These are phyloP conservation scores for Psilocybe cubensis DNA, from an alignment of 768 basidiomycete genomes.

Conservation along the genomic window DNA sequence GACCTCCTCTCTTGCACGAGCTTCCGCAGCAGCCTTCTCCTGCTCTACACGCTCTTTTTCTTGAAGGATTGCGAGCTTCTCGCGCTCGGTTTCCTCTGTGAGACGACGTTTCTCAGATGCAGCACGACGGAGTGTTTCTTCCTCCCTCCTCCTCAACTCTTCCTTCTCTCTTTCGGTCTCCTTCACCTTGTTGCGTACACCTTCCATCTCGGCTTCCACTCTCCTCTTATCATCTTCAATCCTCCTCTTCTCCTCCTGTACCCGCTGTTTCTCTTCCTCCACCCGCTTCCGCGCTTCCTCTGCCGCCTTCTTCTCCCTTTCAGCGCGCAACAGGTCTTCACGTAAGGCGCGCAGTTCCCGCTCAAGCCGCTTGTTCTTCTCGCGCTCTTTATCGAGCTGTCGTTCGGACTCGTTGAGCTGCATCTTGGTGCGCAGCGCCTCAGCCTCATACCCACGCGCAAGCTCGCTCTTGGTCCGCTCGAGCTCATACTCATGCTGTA, in stretches of 20 bases:
- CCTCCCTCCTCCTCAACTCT: slow-evolving; percentile 9
- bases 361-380: slow-evolving; percentile 22
- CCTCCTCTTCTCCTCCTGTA: slow-evolving; percentile 7
- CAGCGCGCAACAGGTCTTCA: slow-evolving; percentile 6
- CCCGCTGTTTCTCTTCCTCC: slow-evolving; percentile 9
- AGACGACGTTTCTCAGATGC: slow-evolving; percentile 11
- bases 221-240: slow-evolving; percentile 13
- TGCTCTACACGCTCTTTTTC: slow-evolving; percentile 18
- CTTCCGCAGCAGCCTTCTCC: slow-evolving; percentile 15
- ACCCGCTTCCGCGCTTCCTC: slow-evolving; percentile 11
- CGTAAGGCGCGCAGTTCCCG: slow-evolving; percentile 8
- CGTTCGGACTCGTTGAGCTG: slow-evolving; percentile 21
- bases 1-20: slow-evolving; percentile 10
- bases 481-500: slow-evolving; percentile 14
- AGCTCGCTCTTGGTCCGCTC: background rate
- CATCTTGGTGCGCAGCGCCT: slow-evolving; percentile 18
- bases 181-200: slow-evolving; percentile 1
- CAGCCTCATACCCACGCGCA: too few relatives aligned
- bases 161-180: slow-evolving; percentile 16
- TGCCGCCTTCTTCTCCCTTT: slow-evolving; percentile 1
- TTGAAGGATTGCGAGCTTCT: slow-evolving; percentile 10
- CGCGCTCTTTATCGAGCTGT: slow-evolving; percentile 24
- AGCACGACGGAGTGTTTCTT: slow-evolving; percentile 7
- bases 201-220: slow-evolving; percentile 8
- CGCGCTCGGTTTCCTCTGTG: slow-evolving; percentile 11